Conservation (phyloP, 2,329 filamentous ascomycete species). For the Alternaria tenuissima region DNA sequence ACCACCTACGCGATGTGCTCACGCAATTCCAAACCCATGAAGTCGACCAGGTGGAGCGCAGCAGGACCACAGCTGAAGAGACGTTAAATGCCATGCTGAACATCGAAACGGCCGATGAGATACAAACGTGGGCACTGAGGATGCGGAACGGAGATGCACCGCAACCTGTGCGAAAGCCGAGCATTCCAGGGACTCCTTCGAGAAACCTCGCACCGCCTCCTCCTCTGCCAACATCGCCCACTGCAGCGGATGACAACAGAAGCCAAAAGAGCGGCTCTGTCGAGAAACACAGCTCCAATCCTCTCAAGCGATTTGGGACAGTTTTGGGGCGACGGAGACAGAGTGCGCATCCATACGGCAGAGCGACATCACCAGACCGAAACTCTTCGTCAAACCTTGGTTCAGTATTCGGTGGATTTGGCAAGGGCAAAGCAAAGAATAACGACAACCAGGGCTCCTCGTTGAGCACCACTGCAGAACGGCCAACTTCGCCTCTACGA, state of each 20-base stretch:
- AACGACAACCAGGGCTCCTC: conserved; percentile 55
- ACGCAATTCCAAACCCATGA: conserved; percentile 95
- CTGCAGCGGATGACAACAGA: conserved; percentile 60
- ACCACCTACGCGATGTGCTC: conserved; percentile 87
- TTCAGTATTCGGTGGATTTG: conserved; percentile 68
- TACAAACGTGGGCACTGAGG: conserved; percentile 72
- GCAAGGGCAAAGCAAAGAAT: conserved; percentile 71
- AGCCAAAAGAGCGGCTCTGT: conserved; percentile 63
- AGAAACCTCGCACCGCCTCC: conserved; percentile 48
- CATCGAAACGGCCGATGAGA: conserved; percentile 85
- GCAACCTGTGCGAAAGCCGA: conserved; percentile 41
- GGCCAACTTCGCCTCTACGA: conserved; percentile 46
- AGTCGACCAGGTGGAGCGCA: conserved; percentile 82
- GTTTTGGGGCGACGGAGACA: conserved; percentile 50
- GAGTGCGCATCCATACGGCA: conserved; percentile 52
- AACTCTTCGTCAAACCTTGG: conserved; percentile 64
- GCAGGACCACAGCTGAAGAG: conserved; percentile 76
- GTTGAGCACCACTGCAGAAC: conserved; percentile 45
- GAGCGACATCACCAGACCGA: conserved; percentile 56
- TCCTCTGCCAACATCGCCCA: conserved; percentile 38
- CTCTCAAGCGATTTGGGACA: conserved; percentile 53
- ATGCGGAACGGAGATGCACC: conserved; percentile 51
- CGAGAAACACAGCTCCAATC: conserved; percentile 49
- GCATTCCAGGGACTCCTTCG: conserved; percentile 42
- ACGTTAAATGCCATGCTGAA: conserved; percentile 85